Percentiles rank a stretch among this genome's conserved stretches.
These are phyloP conservation scores for Russula abietina DNA, from an alignment of 768 basidiomycete genomes.

Conservation along the genomic window DNA sequence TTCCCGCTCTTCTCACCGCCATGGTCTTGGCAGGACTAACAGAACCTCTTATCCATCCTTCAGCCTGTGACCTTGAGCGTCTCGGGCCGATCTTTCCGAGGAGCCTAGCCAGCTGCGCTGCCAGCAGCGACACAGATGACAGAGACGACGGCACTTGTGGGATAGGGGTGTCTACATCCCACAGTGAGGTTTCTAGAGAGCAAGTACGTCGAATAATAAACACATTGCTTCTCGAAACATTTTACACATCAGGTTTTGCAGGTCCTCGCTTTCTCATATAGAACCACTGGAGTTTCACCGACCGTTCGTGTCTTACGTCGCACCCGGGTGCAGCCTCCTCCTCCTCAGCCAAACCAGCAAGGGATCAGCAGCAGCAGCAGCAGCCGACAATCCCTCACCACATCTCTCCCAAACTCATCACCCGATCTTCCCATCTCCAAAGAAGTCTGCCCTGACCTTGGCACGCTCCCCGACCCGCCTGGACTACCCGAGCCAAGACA, in stretches of 20 bases:
- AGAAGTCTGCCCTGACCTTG: conserved; percentile 3
- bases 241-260: neutral
- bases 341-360: too few species aligned
- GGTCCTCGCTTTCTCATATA: conserved; percentile 13
- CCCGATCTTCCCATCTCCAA: neutral
- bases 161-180: neutral
- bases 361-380: too few species aligned
- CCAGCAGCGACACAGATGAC: too few species aligned
- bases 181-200: neutral
- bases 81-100: neutral
- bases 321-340: neutral
- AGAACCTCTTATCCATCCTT: neutral
- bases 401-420: neutral
- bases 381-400: neutral
- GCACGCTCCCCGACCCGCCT: conserved; percentile 9
- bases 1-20: conserved; percentile 7
- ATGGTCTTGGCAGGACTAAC: conserved; percentile 6
- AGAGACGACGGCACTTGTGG: too few species aligned
- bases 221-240: neutral
- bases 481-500: conserved; percentile 1
- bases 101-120: neutral
- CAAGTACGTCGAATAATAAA: conserved; percentile 7
- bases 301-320: conserved; percentile 7
- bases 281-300: neutral
- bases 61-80: conserved; percentile 1